Evolutionary conservation across 2,329 filamentous ascomycete genomes (phyloP).

Genomic region (Clonostachys chloroleuca): DNA sequence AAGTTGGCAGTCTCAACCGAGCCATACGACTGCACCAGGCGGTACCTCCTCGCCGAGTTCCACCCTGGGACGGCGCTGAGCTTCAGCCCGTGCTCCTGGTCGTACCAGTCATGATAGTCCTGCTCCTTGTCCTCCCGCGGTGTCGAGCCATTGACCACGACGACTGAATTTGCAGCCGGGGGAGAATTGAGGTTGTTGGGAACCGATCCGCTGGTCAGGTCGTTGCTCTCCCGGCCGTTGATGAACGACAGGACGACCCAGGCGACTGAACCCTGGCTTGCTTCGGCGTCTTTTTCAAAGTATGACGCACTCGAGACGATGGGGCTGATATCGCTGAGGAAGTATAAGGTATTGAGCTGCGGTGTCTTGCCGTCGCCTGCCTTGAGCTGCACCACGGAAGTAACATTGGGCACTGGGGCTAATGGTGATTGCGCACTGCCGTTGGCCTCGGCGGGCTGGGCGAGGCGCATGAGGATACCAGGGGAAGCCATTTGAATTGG

Average conservation of each 20-base stretch:
- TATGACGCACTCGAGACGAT: not conserved
- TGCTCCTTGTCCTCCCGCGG: constrained; percentile 5
- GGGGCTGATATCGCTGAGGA: constrained; percentile 6
- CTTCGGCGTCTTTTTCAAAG: constrained; percentile 4
- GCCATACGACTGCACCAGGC: constrained; percentile 4
- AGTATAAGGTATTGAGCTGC: constrained; percentile 4
- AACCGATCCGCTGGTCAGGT: no score
- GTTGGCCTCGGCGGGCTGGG: not conserved
- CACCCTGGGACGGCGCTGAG: constrained; percentile 6
- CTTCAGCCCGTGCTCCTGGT: constrained; percentile 6
- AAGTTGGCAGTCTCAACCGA: constrained; percentile 4
- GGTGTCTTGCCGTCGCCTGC: constrained; percentile 2
- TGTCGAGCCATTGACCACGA: constrained; percentile 7
- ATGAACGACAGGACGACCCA: constrained; percentile 7
- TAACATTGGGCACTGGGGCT: not conserved
- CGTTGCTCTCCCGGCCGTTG: constrained; percentile 4
- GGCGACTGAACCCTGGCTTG: not conserved
- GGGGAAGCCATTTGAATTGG: not conserved
- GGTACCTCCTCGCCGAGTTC: constrained; percentile 6
- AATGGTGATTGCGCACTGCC: not conserved
- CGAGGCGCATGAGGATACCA: constrained; percentile 6
- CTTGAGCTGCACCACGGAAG: not conserved
- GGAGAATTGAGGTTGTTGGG: not conserved
- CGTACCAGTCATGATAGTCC: constrained; percentile 9
- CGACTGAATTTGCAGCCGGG: not conserved